A percentile compares a stretch with the other conserved stretches of the same genome.
Conservation (phyloP, 2,329 filamentous ascomycete species). For the Cercospora brassicicola region DNA sequence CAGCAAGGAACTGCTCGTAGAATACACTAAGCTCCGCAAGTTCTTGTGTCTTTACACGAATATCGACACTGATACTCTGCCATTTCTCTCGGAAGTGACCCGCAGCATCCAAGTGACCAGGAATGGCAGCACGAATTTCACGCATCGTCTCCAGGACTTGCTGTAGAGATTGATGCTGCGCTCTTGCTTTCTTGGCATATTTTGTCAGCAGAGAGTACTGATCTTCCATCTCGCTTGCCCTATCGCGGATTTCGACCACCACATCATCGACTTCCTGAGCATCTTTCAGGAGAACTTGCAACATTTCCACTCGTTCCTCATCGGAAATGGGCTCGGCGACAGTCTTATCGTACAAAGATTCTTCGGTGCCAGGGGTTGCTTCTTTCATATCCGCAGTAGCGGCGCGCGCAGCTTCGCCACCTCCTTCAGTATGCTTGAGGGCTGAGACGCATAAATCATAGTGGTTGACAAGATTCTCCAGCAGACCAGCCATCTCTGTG, state of each 20-base stretch:
- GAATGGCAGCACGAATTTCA: slow-evolving; percentile 65
- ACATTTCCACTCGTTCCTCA: slow-evolving; percentile 77
- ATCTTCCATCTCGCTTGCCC: slow-evolving; percentile 73
- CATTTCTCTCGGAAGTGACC: slow-evolving; percentile 65
- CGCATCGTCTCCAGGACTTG: slow-evolving; percentile 67
- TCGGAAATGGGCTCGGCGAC: slow-evolving; percentile 66
- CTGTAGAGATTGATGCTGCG: slow-evolving; percentile 59
- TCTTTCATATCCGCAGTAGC: slow-evolving; percentile 38
- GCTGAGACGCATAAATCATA: slow-evolving; percentile 93
- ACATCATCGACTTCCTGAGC: slow-evolving; percentile 63
- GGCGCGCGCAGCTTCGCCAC: slow-evolving; percentile 49
- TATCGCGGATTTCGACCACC: slow-evolving; percentile 68
- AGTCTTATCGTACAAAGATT: slow-evolving; percentile 58
- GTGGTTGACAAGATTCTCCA: slow-evolving; percentile 79
- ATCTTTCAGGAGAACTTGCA: slow-evolving; percentile 74
- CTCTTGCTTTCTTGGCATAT: slow-evolving; percentile 60
- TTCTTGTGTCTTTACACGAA: slow-evolving; percentile 69
- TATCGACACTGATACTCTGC: slow-evolving; percentile 70
- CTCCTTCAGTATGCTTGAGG: slow-evolving; percentile 78
- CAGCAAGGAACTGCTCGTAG: slow-evolving; percentile 81
- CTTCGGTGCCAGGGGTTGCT: slow-evolving; percentile 47
- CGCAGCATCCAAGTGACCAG: slow-evolving; percentile 64
- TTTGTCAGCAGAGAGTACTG: slow-evolving; percentile 64
- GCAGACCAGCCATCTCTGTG: slow-evolving; percentile 75
- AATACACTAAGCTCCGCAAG: slow-evolving; percentile 76